Evolutionary conservation across 2,329 filamentous ascomycete genomes (phyloP).

Genomic region (Phialocephala sp.): DNA sequence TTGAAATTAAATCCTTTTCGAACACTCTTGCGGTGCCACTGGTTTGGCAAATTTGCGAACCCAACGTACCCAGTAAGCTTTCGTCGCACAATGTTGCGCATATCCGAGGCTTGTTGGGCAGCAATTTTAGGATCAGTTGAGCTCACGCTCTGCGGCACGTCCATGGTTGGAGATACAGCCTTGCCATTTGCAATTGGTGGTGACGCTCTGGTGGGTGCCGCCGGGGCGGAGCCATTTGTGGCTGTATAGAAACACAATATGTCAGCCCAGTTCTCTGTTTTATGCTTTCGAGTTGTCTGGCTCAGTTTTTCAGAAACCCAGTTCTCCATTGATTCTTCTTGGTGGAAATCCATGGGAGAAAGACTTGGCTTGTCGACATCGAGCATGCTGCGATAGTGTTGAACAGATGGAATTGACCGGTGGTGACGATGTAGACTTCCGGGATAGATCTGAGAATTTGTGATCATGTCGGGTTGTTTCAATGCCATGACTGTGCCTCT

Average conservation of each 20-base stretch:
- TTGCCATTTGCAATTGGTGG: slow-evolving; percentile 41
- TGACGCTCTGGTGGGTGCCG: slow-evolving; percentile 39
- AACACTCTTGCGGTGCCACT: slow-evolving; percentile 99
- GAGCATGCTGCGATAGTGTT: slow-evolving; percentile 59
- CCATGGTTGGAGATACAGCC: slow-evolving; percentile 34
- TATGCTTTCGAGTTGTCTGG: slow-evolving; percentile 36
- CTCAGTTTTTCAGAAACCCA: slow-evolving; percentile 36
- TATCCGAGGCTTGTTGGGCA: slow-evolving; percentile 45
- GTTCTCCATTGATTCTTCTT: slow-evolving; percentile 39
- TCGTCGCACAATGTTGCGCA: slow-evolving; percentile 88
- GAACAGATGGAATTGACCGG: slow-evolving; percentile 37
- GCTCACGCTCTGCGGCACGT: slow-evolving; percentile 44
- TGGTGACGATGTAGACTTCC: slow-evolving; percentile 37
- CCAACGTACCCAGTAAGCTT: slow-evolving; percentile 99
- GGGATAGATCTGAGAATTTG: slow-evolving; percentile 28
- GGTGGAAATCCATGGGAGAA: slow-evolving; percentile 29
- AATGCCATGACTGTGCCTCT: slow-evolving; percentile 20
- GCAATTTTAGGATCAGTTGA: slow-evolving; percentile 45
- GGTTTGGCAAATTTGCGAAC: slow-evolving; percentile 98
- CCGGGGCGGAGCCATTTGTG: slow-evolving; percentile 42
- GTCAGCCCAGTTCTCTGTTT: slow-evolving; percentile 42
- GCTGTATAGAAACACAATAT: slow-evolving; percentile 44
- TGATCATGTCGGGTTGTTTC: slow-evolving; percentile 18
- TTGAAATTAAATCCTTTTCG: slow-evolving; percentile 99
- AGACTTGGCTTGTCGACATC: slow-evolving; percentile 54